Evolutionary conservation across 768 basidiomycete species (phyloP), one percentile per base, ranked within the genome.

Genomic region (Lyophyllum shimeji): DNA sequence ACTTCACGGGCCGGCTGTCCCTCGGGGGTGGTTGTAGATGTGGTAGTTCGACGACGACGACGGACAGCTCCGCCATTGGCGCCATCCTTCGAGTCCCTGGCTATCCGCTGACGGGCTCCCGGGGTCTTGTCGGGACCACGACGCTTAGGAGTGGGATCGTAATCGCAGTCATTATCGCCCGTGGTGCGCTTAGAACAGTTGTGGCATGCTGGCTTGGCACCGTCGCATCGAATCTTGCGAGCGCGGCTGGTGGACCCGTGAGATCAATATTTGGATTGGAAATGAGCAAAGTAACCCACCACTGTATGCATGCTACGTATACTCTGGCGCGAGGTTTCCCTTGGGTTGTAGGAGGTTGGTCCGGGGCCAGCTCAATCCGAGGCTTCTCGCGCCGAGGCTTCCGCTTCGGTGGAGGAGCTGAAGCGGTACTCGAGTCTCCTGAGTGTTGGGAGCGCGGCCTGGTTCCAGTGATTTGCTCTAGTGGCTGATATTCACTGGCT

Each of bases 191-290:
- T 82, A 39, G 73, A 69, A 64, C 90, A 93, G 63, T 90, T 90
- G 64, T 87, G 82, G 64, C 90, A 93, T 9, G 76, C 64, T 9
- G 90, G 90, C 60, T 86, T 90, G 8, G 85, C 85, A 51, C 90
- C 90, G 67, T 92, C 90, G 67, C 90, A 93, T 4, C 90, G 84
- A 59, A 89, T 90, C 65, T 93, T 93, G 23, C 89, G 81, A 15
- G 77, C 81, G 23, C 90, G 89, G 65, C 90, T 92, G 60, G 17
- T 17, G 50, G 50, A 66, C 45, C 56, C 33, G 53, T 24, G 55
- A 43, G 59, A 61, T 55, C 43, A 56, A 42, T 59, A 37, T 21
- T 37, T 37, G 50, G 33, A 25, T 12, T n/a, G 5, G 29, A 17
- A 33, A 17, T n/a, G 29, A 37, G 21, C 31, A 52, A 57, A 39